Percentiles rank a stretch among this genome's conserved stretches.
Conservation (phyloP, 805 yeast species). For the Starmerella ratchasimensis region DNA sequence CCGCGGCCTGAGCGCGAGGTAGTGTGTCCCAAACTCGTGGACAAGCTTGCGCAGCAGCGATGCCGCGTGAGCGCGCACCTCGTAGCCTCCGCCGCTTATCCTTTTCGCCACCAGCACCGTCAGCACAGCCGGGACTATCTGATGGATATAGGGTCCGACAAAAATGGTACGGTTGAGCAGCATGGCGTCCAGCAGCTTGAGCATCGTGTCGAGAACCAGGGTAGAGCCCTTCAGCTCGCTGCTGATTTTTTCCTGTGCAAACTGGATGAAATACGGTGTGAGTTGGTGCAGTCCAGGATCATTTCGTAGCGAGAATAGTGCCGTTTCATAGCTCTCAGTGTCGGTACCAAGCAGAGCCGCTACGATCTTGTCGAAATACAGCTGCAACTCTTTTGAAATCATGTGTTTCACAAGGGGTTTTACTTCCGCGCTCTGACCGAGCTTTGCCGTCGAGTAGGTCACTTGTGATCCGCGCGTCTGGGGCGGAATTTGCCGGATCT, state of each 20-base stretch:
- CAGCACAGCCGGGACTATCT: slow-evolving; percentile 89
- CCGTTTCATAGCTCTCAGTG: slow-evolving; percentile 50
- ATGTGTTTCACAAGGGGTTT: slow-evolving; percentile 93
- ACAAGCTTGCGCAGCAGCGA: slow-evolving; percentile 68
- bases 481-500: slow-evolving; percentile 65
- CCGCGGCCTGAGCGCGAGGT: slow-evolving; percentile 80
- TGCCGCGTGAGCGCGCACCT: slow-evolving; percentile 80
- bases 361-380: slow-evolving; percentile 82
- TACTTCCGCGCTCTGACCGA: slow-evolving; percentile 43
- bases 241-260: slow-evolving; percentile 89
- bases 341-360: slow-evolving; percentile 45
- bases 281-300: slow-evolving; percentile 96
- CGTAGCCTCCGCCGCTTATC: slow-evolving; percentile 36
- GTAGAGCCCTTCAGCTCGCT: slow-evolving; percentile 54
- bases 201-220: slow-evolving; percentile 61
- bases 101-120: slow-evolving; percentile 80
- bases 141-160: slow-evolving; percentile 90
- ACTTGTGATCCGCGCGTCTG: slow-evolving; percentile 71
- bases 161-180: slow-evolving; percentile 73
- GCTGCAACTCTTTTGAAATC: slow-evolving; percentile 80
- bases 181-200: slow-evolving; percentile 76
- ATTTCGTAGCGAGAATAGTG: slow-evolving; percentile 65
- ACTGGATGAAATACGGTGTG: slow-evolving; percentile 91
- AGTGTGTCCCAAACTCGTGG: slow-evolving; percentile 64
- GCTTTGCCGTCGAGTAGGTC: slow-evolving; percentile 38